Base-by-base conservation (phyloP, 306 rosid species). In the Dryas octopetala region DNA sequence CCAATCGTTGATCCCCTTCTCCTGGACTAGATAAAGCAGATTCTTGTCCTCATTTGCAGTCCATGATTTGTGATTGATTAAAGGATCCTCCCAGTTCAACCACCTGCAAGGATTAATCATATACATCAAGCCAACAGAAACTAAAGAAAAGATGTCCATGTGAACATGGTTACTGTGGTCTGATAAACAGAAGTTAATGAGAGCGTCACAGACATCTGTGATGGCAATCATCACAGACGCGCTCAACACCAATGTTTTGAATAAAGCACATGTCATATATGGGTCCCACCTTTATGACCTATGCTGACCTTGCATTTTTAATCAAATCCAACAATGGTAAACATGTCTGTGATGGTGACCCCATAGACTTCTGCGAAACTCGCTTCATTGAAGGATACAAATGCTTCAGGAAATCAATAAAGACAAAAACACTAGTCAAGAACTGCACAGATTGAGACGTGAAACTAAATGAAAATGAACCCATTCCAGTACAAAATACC, bases 11-110 rank as follows among this genome's bases (percentile, higher is more conserved):
- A 86, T 79, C 61, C 97, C 97, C 65, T 53, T 84, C 70, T 83
- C 79, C 88, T 86, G 91, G 74, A 91, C 85, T 67, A 70, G 66
- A 77, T 67, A 67, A 88, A 90, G 86, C 76, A 95, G 95, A 70
- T 70, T 80, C 83, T 76, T 89, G 73, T 95, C 97, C 88, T 95
- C 98, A 59, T 74, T 86, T 12, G 66, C 28, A 10, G 87, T 85
- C 98, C 97, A 95, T 54, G 88, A 75, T 62, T 66, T 75, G 28
- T 80, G 86, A 82, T 91, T 90, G 85, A 91, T 86, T 88, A 95
- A 82, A 70, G 97, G 96, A 83, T 95, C 97, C 82, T 95, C 97
- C 84, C 78, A 90, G 83, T 95, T 95, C 85, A 89, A 85, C 98
- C 98, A 95, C 87, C 98, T 95, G 82, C 62, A 62, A 59, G 49